Percentiles rank a stretch among this genome's conserved stretches.
These are phyloP conservation scores for Euphorbia neoarborescens DNA, from an alignment of 441 rosid genomes.

Conservation along the genomic window DNA sequence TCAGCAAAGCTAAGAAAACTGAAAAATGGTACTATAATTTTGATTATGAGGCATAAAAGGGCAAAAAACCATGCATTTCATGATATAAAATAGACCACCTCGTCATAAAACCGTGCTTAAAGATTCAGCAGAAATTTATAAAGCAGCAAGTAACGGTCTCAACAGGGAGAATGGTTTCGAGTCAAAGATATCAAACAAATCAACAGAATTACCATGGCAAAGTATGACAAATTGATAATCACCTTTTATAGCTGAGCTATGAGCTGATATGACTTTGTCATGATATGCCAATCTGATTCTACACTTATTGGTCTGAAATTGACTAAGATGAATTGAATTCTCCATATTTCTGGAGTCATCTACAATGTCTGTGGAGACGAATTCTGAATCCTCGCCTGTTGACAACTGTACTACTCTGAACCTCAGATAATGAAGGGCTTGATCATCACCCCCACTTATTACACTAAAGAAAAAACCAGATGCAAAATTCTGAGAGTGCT, in stretches of 20 bases:
- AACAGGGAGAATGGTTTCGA: neutral
- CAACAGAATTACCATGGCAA: neutral
- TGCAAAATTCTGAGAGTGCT: slow-evolving; percentile 27
- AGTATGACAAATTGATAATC: neutral
- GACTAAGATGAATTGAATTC: slow-evolving; percentile 17
- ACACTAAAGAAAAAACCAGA: slow-evolving; percentile 37
- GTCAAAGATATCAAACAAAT: slow-evolving; percentile 3
- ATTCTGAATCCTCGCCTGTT: slow-evolving; percentile 18
- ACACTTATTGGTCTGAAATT: slow-evolving; percentile 29
- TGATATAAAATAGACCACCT: neutral
- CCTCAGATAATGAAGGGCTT: slow-evolving; percentile 61
- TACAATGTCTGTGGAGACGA: slow-evolving; percentile 16
- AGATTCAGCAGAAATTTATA: neutral
- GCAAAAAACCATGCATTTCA: neutral
- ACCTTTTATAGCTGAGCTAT: slow-evolving; percentile 94
- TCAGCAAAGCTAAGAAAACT: neutral
- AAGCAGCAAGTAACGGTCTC: neutral
- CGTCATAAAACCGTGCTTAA: neutral
- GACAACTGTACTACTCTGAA: slow-evolving; percentile 29
- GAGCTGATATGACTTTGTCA: slow-evolving; percentile 54
- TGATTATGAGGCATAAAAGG: neutral
- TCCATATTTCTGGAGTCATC: slow-evolving; percentile 23
- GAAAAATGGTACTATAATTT: neutral
- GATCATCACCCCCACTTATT: slow-evolving; percentile 93
- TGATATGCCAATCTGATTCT: slow-evolving; percentile 39